Percentiles rank a stretch among this genome's conserved stretches.
Conservation (phyloP, 345 rosid species). For the Zanthoxylum bungeanum region DNA sequence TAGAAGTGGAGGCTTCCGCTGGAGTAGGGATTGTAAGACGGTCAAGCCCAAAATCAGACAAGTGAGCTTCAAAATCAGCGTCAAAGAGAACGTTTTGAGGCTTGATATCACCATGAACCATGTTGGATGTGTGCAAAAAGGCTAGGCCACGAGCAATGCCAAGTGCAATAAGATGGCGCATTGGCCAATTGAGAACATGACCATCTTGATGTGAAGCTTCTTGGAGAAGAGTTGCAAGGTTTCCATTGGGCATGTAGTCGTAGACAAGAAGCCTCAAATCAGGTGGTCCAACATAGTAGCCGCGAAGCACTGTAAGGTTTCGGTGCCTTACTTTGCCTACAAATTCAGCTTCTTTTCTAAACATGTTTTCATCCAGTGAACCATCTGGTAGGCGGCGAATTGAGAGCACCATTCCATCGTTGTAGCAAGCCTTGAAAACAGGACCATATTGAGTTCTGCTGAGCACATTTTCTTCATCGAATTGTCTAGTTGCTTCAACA, state of each 20-base stretch:
- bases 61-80: conserved; percentile 94
- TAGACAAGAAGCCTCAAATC: conserved; percentile 75
- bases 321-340: conserved; percentile 85
- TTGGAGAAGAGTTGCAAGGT: conserved; percentile 85
- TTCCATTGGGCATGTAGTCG: conserved; percentile 98
- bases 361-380: conserved; percentile 58
- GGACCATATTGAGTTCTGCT: conserved; percentile 71
- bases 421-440: conserved; percentile 82
- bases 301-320: conserved; percentile 84
- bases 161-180: conserved; percentile 95
- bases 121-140: conserved; percentile 72
- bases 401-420: conserved; percentile 90
- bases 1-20: conserved; percentile 56
- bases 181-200: conserved; percentile 97
- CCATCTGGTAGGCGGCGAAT: conserved; percentile 70
- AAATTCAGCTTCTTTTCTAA: conserved; percentile 80
- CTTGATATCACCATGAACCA: conserved; percentile 87
- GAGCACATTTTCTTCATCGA: conserved; percentile 91
- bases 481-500: conserved; percentile 79
- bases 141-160: conserved; percentile 91
- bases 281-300: conserved; percentile 81
- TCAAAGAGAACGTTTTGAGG: conserved; percentile 93
- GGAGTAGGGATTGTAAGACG: conserved; percentile 47
- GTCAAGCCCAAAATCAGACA: conserved; percentile 84
- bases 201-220: conserved; percentile 99